Evolutionary conservation across 1,284 basidiomycete genomes (phyloP).

Genomic region (Apiotrichum domesticum): DNA sequence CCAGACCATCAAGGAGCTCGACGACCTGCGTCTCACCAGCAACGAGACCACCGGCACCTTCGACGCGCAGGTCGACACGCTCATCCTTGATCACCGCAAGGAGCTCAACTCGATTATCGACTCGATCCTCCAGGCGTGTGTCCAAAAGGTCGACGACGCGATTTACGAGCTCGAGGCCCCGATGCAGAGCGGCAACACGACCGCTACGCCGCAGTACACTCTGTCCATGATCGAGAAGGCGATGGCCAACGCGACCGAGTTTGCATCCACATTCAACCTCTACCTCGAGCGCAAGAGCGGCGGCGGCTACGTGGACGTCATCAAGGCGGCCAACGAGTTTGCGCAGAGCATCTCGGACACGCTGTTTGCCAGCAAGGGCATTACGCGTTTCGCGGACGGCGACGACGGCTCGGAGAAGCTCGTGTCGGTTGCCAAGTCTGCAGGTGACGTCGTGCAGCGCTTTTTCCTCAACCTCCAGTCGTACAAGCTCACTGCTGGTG

Average conservation of each 20-base stretch:
- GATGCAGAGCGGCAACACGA: slow-evolving; percentile 85
- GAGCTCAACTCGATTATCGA: slow-evolving; percentile 98
- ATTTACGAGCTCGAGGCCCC: slow-evolving; percentile 97
- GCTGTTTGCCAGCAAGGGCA: slow-evolving; percentile 86
- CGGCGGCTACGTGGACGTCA: slow-evolving; percentile 88
- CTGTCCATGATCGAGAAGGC: slow-evolving; percentile 98
- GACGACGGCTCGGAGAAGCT: slow-evolving; percentile 91
- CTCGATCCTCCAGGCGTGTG: slow-evolving; percentile 93
- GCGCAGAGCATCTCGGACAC: slow-evolving; percentile 91
- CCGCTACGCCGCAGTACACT: slow-evolving; percentile 95
- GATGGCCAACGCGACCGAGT: slow-evolving; percentile 87
- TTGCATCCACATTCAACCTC: slow-evolving; percentile 88
- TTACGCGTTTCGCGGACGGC: slow-evolving; percentile 82
- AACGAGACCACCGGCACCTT: slow-evolving; percentile 80
- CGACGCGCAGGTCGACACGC: slow-evolving; percentile 90
- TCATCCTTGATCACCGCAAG: slow-evolving; percentile 95
- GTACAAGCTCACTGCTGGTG: slow-evolving; percentile 73
- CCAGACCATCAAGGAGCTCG: slow-evolving; percentile 80
- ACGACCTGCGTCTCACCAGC: slow-evolving; percentile 78
- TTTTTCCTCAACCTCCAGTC: slow-evolving; percentile 96
- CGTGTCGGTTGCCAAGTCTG: slow-evolving; percentile 70
- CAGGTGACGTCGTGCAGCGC: slow-evolving; percentile 80
- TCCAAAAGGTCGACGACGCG: slow-evolving; percentile 93
- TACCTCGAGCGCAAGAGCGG: slow-evolving; percentile 83
- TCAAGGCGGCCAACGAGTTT: slow-evolving; percentile 94